These are phyloP conservation scores for Volvariella surrecta DNA, from an alignment of 1,284 basidiomycete genomes.

Conservation along the genomic window DNA sequence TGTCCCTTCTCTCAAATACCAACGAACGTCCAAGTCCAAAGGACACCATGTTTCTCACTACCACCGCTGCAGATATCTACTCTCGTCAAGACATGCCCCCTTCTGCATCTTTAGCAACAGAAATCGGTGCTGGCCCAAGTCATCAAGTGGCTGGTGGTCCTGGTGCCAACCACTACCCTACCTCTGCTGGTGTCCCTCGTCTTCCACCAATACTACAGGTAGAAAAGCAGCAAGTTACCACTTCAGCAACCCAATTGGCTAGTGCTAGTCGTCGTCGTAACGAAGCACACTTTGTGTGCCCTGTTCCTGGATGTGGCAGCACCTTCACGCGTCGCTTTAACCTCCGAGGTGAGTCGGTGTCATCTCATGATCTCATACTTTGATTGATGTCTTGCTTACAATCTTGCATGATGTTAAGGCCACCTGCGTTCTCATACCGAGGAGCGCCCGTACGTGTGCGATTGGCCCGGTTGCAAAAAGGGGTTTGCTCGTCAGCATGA, in stretches of 20 bases:
- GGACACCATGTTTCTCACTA: slow-evolving; percentile 30
- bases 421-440: slow-evolving; percentile 96
- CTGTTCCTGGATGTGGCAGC: slow-evolving; percentile 91
- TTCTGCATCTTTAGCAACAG: slow-evolving; percentile 20
- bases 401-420: slow-evolving; percentile 36
- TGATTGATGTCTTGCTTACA: slow-evolving; percentile 17
- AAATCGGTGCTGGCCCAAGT: slow-evolving; percentile 11
- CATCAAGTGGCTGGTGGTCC: slow-evolving; percentile 23
- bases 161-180: slow-evolving; percentile 45
- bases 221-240: slow-evolving; percentile 90
- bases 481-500: slow-evolving; percentile 93
- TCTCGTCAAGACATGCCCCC: slow-evolving; percentile 28
- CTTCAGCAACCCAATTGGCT: slow-evolving; percentile 88
- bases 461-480: slow-evolving; percentile 90
- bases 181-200: slow-evolving; percentile 48
- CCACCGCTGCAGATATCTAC: slow-evolving; percentile 38
- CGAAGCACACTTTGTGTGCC: slow-evolving; percentile 87
- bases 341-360: slow-evolving; percentile 50
- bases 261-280: slow-evolving; percentile 85
- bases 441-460: slow-evolving; percentile 89
- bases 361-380: slow-evolving; percentile 10
- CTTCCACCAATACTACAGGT: slow-evolving; percentile 79
- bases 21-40: slow-evolving; percentile 20
- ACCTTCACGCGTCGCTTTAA: slow-evolving; percentile 90
- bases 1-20: slow-evolving; percentile 5